Evolutionary conservation across 768 basidiomycete species (phyloP), one percentile per base, ranked within the genome.

Genomic region (Agrocybe praecox): DNA sequence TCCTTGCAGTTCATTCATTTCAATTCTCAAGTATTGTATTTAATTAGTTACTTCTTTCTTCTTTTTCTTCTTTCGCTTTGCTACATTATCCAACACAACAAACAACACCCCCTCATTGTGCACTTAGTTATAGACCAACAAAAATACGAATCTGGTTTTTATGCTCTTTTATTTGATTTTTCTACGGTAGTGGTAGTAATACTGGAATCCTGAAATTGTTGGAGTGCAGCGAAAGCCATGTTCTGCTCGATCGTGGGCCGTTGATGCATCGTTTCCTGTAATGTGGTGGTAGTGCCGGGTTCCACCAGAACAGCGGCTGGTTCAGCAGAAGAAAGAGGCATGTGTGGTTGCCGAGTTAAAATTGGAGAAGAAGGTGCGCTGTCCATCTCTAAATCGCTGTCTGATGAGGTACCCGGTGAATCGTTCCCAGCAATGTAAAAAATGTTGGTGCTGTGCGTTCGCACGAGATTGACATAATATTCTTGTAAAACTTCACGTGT

Each of bases 401-500:
- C 84, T 50, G 74, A 76, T 6, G 78, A 79, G 22, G 69, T 63
- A 60, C 69, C 71, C 29, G 74, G 70, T 26, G 77, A 74, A 53
- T 76, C 70, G 40, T 76, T 66, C 19, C 84, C 83, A 32, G 71
- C 71, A 65, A 89, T 80, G 59, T 75, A 71, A 66, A 79, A 91
- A 55, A 71, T 73, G 58, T 83, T 85, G 21, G 74, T 74, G 69
- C 85, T 89, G 70, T 96, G 89, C 11, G 93, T 92, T 55, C 90
- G 85, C 56, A 95, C 90, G 67, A 98, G 90, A 69, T 92, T 96
- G 75, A 91, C 80, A 78, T 96, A 97, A 74, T 96, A 98, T 66
- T 93, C 88, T 73, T 97, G 92, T 42, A 97, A 84, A 63, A 92
- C 80, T 64, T 96, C 93, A 60, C 89, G 85, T 19, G 92, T 94